Evolutionary conservation across 192 early-diverging fungal species (phyloP).

Genomic region (Rhizophlyctis rosea): DNA sequence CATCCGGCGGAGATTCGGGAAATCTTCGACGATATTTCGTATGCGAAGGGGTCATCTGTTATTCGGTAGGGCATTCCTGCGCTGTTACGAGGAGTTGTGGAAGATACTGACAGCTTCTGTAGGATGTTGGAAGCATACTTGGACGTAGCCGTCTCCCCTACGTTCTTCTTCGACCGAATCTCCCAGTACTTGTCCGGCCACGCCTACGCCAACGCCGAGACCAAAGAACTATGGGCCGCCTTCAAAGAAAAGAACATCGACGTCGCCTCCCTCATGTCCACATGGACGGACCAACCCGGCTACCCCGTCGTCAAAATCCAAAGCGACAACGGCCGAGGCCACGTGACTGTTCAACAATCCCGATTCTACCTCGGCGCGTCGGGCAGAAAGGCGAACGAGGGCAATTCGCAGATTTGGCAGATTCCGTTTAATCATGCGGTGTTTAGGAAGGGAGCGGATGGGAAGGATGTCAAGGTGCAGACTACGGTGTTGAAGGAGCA

Average conservation of each 20-base stretch:
- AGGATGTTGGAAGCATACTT: constrained; percentile 38
- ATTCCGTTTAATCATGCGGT: constrained; percentile 13
- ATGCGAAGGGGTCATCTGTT: constrained; percentile 80
- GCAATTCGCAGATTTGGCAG: constrained; percentile 6
- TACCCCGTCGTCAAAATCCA: constrained; percentile 30
- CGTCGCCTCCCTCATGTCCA: constrained; percentile 31
- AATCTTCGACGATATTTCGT: constrained; percentile 87
- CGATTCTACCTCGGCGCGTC: not conserved
- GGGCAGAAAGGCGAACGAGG: not conserved
- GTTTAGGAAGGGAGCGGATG: not conserved
- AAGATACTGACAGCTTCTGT: not conserved
- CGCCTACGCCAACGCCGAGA: constrained; percentile 76
- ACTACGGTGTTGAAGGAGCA: constrained; percentile 10
- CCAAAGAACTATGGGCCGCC: constrained; percentile 80
- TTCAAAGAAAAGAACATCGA: constrained; percentile 41
- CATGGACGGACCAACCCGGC: constrained; percentile 38
- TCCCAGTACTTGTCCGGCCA: constrained; percentile 63
- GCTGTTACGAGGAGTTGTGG: not conserved
- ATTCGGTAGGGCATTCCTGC: constrained; percentile 45
- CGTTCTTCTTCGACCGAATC: constrained; percentile 24
- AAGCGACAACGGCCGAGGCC: not conserved
- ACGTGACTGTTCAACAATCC: not conserved
- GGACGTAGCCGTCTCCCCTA: constrained; percentile 2
- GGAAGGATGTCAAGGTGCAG: constrained; percentile 10
- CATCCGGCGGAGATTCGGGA: constrained; percentile 40